Base-by-base conservation (phyloP, 2,329 filamentous ascomycete species). In the Microdochium nivale region DNA sequence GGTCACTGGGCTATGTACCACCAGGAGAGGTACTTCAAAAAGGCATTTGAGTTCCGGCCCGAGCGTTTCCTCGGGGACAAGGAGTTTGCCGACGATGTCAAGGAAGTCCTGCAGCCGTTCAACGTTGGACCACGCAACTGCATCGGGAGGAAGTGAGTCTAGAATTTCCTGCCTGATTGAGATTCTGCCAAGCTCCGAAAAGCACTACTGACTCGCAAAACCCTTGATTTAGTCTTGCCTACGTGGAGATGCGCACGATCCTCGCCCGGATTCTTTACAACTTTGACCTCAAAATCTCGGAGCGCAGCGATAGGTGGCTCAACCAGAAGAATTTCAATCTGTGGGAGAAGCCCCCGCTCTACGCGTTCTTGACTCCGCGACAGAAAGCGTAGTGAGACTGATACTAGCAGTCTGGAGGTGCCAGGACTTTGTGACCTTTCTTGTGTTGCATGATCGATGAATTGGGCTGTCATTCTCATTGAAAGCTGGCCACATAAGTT, bases 211-310 rank as follows among this genome's bases (percentile, higher is more conserved):
- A 43, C 14, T 9, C 43, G 9, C 24, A 14, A 27, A 14, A 48
- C n/a, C 27, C 27, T 5, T 30, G 5, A 7, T 21, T 5, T 46
- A 71, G 67, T 51, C 62, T 72, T 30, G 70, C 70, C 11, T 70
- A 70, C 49, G 64, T 62, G 8, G 70, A 73, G 59, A 70, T 72
- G 67, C 65, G 70, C 25, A 56, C 73, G 35, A 66, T 71, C 35
- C 52, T 73, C 1, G 66, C 68, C 5, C 60, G 60, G 16, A 54
- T 72, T 16, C 52, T 72, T 4, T 72, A 61, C 52, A 68, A 68
- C 50, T 73, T 73, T 55, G 69, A 72, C 49, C 52, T 72, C 52
- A 52, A 52, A 14, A 55, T 71, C 9, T 54, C 52, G 2, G 56
- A 63, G 0, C 9, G 24, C 8, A 47, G 24, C 19, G 25, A 47